Conservation (phyloP, 139 green algal species). For the Ulvella scutata region DNA sequence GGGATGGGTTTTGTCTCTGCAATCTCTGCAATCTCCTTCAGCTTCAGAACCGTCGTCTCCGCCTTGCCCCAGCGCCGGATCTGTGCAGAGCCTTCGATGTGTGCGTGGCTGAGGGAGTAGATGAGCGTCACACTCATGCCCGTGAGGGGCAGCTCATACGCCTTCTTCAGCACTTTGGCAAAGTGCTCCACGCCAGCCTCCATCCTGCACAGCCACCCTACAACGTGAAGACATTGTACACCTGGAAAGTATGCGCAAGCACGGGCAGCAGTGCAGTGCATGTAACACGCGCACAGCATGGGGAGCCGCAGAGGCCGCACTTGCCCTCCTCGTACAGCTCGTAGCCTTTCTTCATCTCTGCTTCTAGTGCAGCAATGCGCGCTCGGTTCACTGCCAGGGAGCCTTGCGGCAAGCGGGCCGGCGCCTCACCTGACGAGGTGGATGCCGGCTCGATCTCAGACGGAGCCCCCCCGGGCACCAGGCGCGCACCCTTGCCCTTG, state of each 20-base stretch:
- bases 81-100: background rate
- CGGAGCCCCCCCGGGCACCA: background rate
- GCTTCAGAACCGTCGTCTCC: background rate
- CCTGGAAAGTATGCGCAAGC: background rate
- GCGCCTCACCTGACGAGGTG: background rate
- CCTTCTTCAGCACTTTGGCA: background rate
- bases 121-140: background rate
- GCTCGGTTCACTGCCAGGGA: too few species aligned
- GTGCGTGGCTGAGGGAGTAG: background rate
- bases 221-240: background rate
- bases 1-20: background rate
- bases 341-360: background rate
- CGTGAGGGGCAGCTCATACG: slow-evolving; percentile 1
- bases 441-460: background rate
- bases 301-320: background rate
- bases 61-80: background rate
- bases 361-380: background rate
- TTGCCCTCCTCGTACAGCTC: background rate
- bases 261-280: background rate
- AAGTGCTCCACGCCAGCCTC: background rate
- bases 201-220: background rate
- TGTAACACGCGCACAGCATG: background rate
- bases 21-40: background rate
- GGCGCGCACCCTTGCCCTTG: background rate
- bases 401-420: too few species aligned